phyloP scores from a whole-genome alignment of 768 basidiomycete species.

The Megacollybia marginata region DNA sequence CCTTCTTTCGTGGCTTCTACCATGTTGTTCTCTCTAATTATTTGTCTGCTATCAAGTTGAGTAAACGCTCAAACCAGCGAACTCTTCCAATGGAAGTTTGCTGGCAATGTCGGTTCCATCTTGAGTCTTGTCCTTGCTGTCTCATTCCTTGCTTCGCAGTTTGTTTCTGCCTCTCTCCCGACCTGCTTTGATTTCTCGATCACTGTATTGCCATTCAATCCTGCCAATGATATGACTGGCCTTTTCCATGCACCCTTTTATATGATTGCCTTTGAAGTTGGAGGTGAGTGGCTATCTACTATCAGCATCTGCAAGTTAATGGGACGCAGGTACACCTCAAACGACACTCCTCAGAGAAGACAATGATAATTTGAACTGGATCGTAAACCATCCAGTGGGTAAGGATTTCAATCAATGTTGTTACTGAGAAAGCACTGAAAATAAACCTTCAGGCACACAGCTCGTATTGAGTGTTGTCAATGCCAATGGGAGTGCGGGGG shows the following conservation, averaged over 20 bases:
- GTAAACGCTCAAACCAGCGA: background rate
- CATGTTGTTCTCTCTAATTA: no score
- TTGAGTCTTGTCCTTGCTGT: background rate
- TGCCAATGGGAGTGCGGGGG: conserved; percentile 27
- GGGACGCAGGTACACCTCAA: conserved; percentile 4
- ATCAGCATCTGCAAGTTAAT: no score
- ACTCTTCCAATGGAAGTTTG: conserved; percentile 27
- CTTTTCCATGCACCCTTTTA: conserved; percentile 22
- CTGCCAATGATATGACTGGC: conserved; percentile 12
- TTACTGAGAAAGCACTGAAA: background rate
- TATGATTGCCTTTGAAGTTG: conserved; percentile 25
- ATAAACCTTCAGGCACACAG: conserved; percentile 20
- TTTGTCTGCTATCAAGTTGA: no score
- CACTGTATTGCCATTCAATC: conserved; percentile 13
- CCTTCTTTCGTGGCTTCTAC: no score
- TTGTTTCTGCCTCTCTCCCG: conserved; percentile 10
- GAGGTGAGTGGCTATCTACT: conserved; percentile 9
- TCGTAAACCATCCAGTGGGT: conserved; percentile 25
- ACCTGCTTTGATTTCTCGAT: conserved; percentile 16
- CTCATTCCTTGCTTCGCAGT: conserved; percentile 7
- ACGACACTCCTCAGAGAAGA: conserved; percentile 21
- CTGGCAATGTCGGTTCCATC: conserved; percentile 15
- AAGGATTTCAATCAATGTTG: conserved; percentile 6
- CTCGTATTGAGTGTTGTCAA: conserved; percentile 31
- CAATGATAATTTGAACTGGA: conserved; percentile 24